Base-by-base conservation (phyloP, 805 yeast genomes). In the Saccharomycopsis amapae region DNA sequence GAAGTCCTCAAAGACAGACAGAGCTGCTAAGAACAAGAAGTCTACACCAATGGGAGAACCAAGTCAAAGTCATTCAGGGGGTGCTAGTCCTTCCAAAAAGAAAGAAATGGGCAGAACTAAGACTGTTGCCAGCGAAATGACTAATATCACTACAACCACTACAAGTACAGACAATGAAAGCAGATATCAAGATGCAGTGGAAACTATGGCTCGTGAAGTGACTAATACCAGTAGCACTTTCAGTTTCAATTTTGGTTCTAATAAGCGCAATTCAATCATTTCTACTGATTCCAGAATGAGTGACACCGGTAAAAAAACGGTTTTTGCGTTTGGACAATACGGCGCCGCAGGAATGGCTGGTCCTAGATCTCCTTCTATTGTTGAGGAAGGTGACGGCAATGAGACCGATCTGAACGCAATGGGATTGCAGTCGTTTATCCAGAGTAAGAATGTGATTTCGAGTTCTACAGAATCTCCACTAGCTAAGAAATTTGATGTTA, bases 141-240 rank as follows among this genome's bases (percentile, higher is more conserved):
- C 33, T 15, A 13, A 28, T 10, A 34, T 12, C 10, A 15, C 15
- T 4, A 32, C 23, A 24, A 31, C 30, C 7, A 17, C 38, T 2
- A 12, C 31, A 20, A 38, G 17, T 26, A 22, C 26, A 12, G 24
- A 31, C 25, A 32, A 44, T 12, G 33, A 39, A 20, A 44, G 39
- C 31, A 41, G 26, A 38, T 42, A 20, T 30, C 42, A 23, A 38
- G 50, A 44, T 18, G 50, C 50, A 10, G 35, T 45, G 18, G 48
- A 45, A 28, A 44, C 44, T 17, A 22, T 44, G 22, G 38, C 44
- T 19, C 45, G 45, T n/a, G 36, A 44, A 24, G 10, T 12, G n/a
- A 34, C 38, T 22, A 44, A 38, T 25, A 44, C 47, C 15, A 19
- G 15, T 18, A 39, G 45, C 24, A 15, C 38, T 20, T 37, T 44